phyloP scores from a whole-genome alignment of 1,139 yeast species.

The Taphrina betulina region DNA sequence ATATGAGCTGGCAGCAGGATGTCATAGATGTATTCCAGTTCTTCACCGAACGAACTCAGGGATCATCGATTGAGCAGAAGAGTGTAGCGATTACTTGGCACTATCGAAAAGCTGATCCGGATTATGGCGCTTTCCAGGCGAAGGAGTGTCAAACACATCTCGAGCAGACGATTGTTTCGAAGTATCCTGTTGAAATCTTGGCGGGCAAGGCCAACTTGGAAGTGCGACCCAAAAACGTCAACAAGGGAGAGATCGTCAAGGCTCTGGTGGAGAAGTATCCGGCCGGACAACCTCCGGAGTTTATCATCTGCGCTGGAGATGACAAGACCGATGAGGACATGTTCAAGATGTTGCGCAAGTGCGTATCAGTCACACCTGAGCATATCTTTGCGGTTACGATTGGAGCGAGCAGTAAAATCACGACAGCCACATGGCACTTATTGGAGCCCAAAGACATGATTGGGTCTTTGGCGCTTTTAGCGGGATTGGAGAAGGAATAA shows the following conservation, averaged over 20 bases:
- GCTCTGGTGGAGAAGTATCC: conserved; percentile 54
- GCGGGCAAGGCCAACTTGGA: conserved; percentile 94
- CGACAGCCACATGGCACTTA: conserved; percentile 84
- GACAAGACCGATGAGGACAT: conserved; percentile 95
- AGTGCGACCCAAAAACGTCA: conserved; percentile 88
- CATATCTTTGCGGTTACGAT: conserved; percentile 81
- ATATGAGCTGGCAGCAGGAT: conserved; percentile 89
- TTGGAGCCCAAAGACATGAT: conserved; percentile 77
- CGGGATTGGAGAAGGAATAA: conserved; percentile 25
- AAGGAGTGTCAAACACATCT: conserved; percentile 66
- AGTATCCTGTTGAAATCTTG: conserved; percentile 93
- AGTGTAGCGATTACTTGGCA: conserved; percentile 98
- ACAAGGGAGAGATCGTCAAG: conserved; percentile 94
- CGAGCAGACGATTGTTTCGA: conserved; percentile 57
- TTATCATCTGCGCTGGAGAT: conserved; percentile 87
- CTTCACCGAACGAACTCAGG: conserved; percentile 87
- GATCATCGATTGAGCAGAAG: conserved; percentile 80
- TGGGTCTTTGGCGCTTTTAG: conserved; percentile 16
- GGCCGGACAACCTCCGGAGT: conserved; percentile 67
- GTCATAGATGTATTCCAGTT: conserved; percentile 71
- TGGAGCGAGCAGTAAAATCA: conserved; percentile 88
- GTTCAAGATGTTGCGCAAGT: conserved; percentile 71
- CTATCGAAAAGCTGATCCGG: conserved; percentile 91
- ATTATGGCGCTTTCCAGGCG: conserved; percentile 84
- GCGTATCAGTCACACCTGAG: conserved; percentile 49